Evolutionary conservation across 2,329 filamentous ascomycete genomes (phyloP).

Genomic region (Davidsoniella virescens): DNA sequence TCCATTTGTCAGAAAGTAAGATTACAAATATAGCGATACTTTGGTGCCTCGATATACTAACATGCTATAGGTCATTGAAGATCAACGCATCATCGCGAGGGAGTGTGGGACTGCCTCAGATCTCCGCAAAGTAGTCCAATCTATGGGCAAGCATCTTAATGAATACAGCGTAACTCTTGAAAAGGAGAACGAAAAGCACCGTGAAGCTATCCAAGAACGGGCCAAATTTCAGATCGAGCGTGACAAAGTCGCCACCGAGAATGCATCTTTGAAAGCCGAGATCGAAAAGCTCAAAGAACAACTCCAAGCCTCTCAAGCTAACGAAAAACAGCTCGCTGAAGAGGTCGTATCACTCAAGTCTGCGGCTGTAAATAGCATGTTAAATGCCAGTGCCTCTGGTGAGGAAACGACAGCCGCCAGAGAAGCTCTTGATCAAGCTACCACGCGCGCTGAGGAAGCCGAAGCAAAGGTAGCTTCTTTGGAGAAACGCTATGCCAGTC

Average conservation of each 20-base stretch:
- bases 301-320: conserved; percentile 5
- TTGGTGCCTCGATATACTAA: conserved; percentile 2
- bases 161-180: conserved; percentile 29
- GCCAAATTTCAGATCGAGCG: conserved; percentile 30
- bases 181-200: conserved; percentile 30
- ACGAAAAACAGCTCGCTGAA: conserved; percentile 23
- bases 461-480: conserved; percentile 3
- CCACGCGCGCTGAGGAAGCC: conserved; percentile 3
- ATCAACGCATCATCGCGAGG: conserved; percentile 25
- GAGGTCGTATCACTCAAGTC: conserved; percentile 12
- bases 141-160: conserved; percentile 29
- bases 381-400: too few species aligned
- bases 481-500: conserved; percentile 22
- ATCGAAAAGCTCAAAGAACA: conserved; percentile 23
- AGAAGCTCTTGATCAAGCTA: not conserved
- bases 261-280: conserved; percentile 18
- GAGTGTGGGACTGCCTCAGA: conserved; percentile 18
- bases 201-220: conserved; percentile 35
- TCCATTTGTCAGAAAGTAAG: conserved; percentile 13
- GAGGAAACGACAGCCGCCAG: not conserved
- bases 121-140: conserved; percentile 26
- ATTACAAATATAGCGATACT: too few species aligned
- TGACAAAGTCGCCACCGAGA: conserved; percentile 19
- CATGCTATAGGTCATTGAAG: conserved; percentile 17
- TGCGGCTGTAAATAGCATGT: not conserved